A percentile compares a stretch with the other conserved stretches of the same genome.
Evolutionary conservation across 768 basidiomycete species (phyloP).

Genomic region (Rhizopogon salebrosus): DNA sequence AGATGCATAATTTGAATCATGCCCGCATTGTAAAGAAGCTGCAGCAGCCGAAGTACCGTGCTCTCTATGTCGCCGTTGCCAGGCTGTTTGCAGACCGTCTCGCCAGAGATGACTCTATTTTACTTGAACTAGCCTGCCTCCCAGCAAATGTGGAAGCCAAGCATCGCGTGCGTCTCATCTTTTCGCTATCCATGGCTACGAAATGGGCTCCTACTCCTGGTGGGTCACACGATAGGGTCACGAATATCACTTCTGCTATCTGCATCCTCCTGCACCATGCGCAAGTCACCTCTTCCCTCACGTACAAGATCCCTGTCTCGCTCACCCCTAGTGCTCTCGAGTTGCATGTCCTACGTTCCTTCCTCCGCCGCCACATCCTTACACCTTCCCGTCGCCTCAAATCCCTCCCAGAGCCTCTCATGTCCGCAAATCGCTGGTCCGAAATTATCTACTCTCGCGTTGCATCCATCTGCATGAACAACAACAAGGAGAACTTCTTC

Average conservation of each 20-base stretch:
- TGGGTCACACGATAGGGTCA: conserved; percentile 55
- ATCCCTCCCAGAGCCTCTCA: conserved; percentile 52
- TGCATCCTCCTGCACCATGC: conserved; percentile 43
- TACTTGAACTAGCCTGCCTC: conserved; percentile 33
- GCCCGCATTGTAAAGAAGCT: conserved; percentile 38
- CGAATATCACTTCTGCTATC: conserved; percentile 64
- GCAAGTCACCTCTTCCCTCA: conserved; percentile 15
- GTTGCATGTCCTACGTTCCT: conserved; percentile 44
- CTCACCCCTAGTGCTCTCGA: conserved; percentile 30
- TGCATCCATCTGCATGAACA: conserved; percentile 56
- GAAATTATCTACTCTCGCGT: conserved; percentile 57
- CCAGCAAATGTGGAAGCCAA: conserved; percentile 20
- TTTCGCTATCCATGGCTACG: conserved; percentile 45
- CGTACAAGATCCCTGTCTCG: conserved; percentile 10
- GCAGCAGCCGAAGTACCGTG: conserved; percentile 45
- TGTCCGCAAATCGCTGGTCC: conserved; percentile 55
- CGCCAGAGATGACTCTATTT: conserved; percentile 38
- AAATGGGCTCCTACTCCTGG: conserved; percentile 71
- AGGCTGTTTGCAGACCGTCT: conserved; percentile 55
- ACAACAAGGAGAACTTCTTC: conserved; percentile 49
- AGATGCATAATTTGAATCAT: conserved; percentile 25
- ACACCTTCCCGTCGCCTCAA: conserved; percentile 45
- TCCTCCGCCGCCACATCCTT: conserved; percentile 56
- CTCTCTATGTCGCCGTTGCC: conserved; percentile 58
- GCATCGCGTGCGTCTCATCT: conserved; percentile 8